Percentiles rank a stretch among this genome's conserved stretches.
These are phyloP conservation scores for Wickerhamomyces tratensis DNA, from an alignment of 805 yeast species.

Conservation along the genomic window DNA sequence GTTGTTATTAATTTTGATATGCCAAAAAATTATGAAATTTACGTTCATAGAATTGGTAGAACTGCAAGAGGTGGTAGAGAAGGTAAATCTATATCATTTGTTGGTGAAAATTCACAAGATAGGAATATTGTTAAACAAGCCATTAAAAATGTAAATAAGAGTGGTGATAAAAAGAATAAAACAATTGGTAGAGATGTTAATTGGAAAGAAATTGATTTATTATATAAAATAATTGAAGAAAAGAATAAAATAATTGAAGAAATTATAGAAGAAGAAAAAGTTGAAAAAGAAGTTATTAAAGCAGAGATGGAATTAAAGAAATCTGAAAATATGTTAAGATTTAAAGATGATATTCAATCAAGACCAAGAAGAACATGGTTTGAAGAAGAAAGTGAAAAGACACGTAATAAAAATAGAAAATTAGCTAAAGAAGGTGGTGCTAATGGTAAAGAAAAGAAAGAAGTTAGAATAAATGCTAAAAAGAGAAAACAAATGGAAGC, in stretches of 20 bases:
- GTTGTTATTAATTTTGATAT: constrained; percentile 90
- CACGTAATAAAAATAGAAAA: constrained; percentile 20
- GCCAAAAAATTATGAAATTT: constrained; percentile 88
- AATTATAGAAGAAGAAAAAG: constrained; percentile 78
- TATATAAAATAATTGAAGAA: constrained; percentile 49
- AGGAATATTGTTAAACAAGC: constrained; percentile 88
- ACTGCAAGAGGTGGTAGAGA: constrained; percentile 99
- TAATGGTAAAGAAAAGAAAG: too few relatives aligned
- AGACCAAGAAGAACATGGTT: constrained; percentile 98
- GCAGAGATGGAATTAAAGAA: constrained; percentile 89
- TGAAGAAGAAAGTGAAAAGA: constrained; percentile 42
- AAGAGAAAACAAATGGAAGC: constrained; percentile 67
- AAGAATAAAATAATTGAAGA: constrained; percentile 60
- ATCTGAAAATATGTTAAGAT: constrained; percentile 77
- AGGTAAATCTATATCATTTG: constrained; percentile 88
- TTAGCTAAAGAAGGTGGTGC: constrained; percentile 22
- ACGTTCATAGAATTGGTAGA: constrained; percentile 96
- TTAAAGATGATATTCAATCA: constrained; percentile 71
- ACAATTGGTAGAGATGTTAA: constrained; percentile 89
- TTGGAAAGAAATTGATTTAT: constrained; percentile 73
- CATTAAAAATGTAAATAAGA: constrained; percentile 52
- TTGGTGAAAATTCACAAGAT: constrained; percentile 84
- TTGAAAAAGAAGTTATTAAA: constrained; percentile 72
- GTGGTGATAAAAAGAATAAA: constrained; percentile 33
- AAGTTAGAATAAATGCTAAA: constrained; percentile 42